Evolutionary conservation across 768 basidiomycete species (phyloP).

Genomic region (Tylopilus sp.): DNA sequence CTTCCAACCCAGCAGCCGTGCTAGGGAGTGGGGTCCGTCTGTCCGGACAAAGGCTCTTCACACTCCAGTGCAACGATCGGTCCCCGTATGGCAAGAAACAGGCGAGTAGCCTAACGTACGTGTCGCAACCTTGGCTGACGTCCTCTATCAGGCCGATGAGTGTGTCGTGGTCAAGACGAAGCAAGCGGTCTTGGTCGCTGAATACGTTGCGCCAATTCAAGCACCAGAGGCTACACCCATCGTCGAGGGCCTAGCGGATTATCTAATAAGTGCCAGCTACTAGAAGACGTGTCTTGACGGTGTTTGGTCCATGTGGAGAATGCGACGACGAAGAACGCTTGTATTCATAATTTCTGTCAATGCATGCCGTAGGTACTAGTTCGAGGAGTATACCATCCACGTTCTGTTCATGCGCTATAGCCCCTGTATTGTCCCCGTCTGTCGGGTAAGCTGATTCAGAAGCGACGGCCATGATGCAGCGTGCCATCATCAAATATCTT

Average conservation of each 20-base stretch:
- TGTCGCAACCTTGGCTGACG: neutral
- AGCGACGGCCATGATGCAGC: neutral
- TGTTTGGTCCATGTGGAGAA: conserved; percentile 2
- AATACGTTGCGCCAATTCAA: conserved; percentile 65
- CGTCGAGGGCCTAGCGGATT: conserved; percentile 73
- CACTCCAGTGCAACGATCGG: conserved; percentile 39
- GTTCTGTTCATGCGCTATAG: no score
- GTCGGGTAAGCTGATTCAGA: no score
- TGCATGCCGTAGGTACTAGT: no score
- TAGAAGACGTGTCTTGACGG: conserved; percentile 29
- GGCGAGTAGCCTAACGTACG: conserved; percentile 41
- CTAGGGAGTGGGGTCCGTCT: conserved; percentile 63
- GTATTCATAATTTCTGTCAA: conserved; percentile 9
- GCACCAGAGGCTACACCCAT: conserved; percentile 62
- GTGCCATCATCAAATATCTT: neutral
- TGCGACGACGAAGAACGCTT: conserved; percentile 3
- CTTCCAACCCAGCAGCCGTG: conserved; percentile 34
- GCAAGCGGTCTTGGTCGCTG: conserved; percentile 79
- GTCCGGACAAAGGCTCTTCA: conserved; percentile 72
- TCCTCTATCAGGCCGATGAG: conserved; percentile 68
- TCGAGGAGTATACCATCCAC: no score
- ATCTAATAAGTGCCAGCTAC: conserved; percentile 59
- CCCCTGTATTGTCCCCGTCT: no score
- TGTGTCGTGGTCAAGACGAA: conserved; percentile 72
- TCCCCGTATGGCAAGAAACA: conserved; percentile 71